phyloP scores from a whole-genome alignment of 192 early-diverging fungal genomes.

The Coemansia sp. region DNA sequence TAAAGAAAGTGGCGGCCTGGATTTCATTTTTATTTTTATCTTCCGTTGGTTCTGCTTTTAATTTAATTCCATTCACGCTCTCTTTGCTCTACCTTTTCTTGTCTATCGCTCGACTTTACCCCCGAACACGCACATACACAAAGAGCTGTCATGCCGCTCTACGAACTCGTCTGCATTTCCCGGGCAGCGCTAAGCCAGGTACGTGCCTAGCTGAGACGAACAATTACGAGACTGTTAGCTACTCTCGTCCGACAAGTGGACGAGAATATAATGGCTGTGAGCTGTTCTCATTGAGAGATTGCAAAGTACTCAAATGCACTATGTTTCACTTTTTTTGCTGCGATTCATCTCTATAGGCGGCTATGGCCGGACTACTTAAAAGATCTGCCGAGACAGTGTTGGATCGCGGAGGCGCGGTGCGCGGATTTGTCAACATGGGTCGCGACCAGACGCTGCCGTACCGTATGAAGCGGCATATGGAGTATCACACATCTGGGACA shows the following conservation, averaged over 20 bases:
- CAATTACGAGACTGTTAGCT: neutral
- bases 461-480: constrained; percentile 90
- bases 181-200: constrained; percentile 62
- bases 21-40: too few species aligned
- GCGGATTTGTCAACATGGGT: constrained; percentile 79
- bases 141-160: constrained; percentile 62
- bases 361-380: constrained; percentile 73
- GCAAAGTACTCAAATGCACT: neutral
- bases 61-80: neutral
- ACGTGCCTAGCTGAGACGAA: neutral
- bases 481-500: constrained; percentile 69
- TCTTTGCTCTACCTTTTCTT: neutral
- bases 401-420: constrained; percentile 84
- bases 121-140: neutral
- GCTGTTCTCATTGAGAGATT: neutral
- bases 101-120: neutral
- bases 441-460: constrained; percentile 72
- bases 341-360: constrained; percentile 51
- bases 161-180: constrained; percentile 73
- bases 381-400: constrained; percentile 78
- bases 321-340: neutral
- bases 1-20: too few species aligned
- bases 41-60: neutral
- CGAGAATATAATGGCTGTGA: neutral
- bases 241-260: neutral